A percentile compares a stretch with the other conserved stretches of the same genome.
Evolutionary conservation across 2,329 filamentous ascomycete genomes (phyloP).

Genomic region (Monascus ruber): DNA sequence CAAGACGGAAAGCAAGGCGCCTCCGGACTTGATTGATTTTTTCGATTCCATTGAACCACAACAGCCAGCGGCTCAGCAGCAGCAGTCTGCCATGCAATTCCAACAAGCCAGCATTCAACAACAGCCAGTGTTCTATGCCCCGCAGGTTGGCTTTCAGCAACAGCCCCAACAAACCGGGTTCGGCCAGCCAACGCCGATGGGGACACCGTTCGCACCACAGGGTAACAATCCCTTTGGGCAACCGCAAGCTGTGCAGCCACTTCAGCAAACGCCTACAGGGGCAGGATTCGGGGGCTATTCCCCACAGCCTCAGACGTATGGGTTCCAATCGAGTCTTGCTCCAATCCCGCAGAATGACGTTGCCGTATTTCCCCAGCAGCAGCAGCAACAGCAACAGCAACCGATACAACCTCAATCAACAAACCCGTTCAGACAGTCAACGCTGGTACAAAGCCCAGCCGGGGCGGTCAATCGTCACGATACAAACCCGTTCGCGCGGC

Average conservation of each 20-base stretch:
- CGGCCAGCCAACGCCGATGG: slow-evolving; percentile 11
- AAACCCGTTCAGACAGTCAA: slow-evolving; percentile 90
- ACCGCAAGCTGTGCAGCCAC: slow-evolving; percentile 29
- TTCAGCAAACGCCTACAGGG: slow-evolving; percentile 56
- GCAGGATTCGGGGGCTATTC: slow-evolving; percentile 77
- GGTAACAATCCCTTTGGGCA: slow-evolving; percentile 28
- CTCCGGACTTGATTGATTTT: slow-evolving; percentile 78
- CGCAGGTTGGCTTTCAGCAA: neutral
- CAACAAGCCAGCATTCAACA: slow-evolving; percentile 32
- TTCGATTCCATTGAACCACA: slow-evolving; percentile 89
- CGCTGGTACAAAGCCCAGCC: slow-evolving; percentile 46
- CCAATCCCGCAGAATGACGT: slow-evolving; percentile 41
- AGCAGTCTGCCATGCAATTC: slow-evolving; percentile 4
- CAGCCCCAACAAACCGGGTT: slow-evolving; percentile 16
- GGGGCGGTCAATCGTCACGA: slow-evolving; percentile 49
- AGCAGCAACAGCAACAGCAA: slow-evolving; percentile 29
- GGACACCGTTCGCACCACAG: slow-evolving; percentile 14
- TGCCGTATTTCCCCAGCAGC: slow-evolving; percentile 35
- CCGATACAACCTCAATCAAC: slow-evolving; percentile 47
- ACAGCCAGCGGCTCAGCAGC: slow-evolving; percentile 49
- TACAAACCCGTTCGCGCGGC: slow-evolving; percentile 80
- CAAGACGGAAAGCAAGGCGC: slow-evolving; percentile 23
- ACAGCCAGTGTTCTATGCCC: slow-evolving; percentile 10
- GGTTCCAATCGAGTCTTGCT: slow-evolving; percentile 30
- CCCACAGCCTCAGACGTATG: slow-evolving; percentile 51